Evolutionary conservation across 2,329 filamentous ascomycete genomes (phyloP).

Genomic region (Lachnellula occidentalis): DNA sequence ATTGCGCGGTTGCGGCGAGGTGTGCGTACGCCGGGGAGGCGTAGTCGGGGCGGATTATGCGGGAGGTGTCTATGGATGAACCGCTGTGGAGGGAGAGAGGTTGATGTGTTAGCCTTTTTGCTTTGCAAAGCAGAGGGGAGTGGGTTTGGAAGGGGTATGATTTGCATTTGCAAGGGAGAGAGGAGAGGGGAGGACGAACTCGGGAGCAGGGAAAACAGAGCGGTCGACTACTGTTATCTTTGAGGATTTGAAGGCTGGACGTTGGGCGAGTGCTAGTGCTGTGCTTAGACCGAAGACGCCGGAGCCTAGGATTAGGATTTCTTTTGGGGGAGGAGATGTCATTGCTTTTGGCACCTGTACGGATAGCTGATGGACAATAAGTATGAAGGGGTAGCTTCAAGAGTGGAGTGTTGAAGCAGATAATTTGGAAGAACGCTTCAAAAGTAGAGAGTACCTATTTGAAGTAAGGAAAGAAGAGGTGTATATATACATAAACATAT

Average conservation of each 20-base stretch:
- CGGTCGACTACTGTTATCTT: slow-evolving; percentile 57
- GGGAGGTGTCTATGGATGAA: slow-evolving; percentile 57
- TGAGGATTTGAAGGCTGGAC: slow-evolving; percentile 46
- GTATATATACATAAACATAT: too few species aligned
- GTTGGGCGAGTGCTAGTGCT: slow-evolving; percentile 63
- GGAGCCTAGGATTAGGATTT: slow-evolving; percentile 61
- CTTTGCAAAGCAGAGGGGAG: background rate
- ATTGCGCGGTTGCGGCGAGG: slow-evolving; percentile 66
- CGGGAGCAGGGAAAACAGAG: slow-evolving; percentile 51
- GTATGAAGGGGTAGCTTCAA: background rate
- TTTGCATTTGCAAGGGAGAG: background rate
- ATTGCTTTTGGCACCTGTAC: background rate
- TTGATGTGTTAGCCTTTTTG: background rate
- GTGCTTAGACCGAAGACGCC: slow-evolving; percentile 57
- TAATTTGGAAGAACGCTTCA: too few species aligned
- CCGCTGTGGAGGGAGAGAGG: slow-evolving; percentile 24
- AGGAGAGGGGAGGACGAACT: slow-evolving; percentile 25
- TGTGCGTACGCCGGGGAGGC: slow-evolving; percentile 69
- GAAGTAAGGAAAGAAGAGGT: too few species aligned
- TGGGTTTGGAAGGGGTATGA: background rate
- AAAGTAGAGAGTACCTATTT: too few species aligned
- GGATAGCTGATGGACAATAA: background rate
- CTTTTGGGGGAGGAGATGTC: slow-evolving; percentile 32
- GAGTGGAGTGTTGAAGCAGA: too few species aligned
- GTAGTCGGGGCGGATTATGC: slow-evolving; percentile 71